A percentile compares a stretch with the other conserved stretches of the same genome.
phyloP scores from a whole-genome alignment of 345 rosid species.

The Crucihimalaya himalaica region DNA sequence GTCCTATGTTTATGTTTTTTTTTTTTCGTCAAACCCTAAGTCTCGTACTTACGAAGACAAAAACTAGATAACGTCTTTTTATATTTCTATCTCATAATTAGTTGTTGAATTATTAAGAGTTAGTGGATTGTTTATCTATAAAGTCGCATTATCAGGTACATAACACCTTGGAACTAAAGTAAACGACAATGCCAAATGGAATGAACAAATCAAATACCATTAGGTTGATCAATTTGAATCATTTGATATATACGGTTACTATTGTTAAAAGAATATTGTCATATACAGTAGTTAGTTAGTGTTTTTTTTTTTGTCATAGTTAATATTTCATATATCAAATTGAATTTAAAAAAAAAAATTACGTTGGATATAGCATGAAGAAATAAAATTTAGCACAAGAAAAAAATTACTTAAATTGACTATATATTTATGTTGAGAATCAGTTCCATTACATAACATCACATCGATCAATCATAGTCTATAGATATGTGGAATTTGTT shows the following conservation, averaged over 20 bases:
- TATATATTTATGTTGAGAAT: slow-evolving; percentile 16
- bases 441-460: slow-evolving; percentile 35
- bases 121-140: not conserved
- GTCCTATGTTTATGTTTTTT: not conserved
- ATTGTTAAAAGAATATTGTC: not conserved
- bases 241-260: not conserved
- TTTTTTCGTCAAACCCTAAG: slow-evolving; percentile 30
- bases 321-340: too few relatives aligned
- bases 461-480: slow-evolving; percentile 25
- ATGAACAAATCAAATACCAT: not conserved
- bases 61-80: slow-evolving; percentile 1
- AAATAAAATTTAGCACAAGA: not conserved
- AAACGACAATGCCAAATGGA: not conserved
- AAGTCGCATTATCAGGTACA: slow-evolving; percentile 5
- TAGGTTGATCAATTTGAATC: not conserved
- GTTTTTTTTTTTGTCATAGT: not conserved
- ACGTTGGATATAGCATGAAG: not conserved
- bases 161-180: slow-evolving; percentile 8
- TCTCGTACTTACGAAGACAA: slow-evolving; percentile 4
- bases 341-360: too few relatives aligned
- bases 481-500: slow-evolving; percentile 21
- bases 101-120: slow-evolving; percentile 7
- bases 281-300: not conserved
- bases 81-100: not conserved
- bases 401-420: not conserved